Base-by-base conservation (phyloP, 2,329 filamentous ascomycete genomes). In the Zymoseptoria passerinii region DNA sequence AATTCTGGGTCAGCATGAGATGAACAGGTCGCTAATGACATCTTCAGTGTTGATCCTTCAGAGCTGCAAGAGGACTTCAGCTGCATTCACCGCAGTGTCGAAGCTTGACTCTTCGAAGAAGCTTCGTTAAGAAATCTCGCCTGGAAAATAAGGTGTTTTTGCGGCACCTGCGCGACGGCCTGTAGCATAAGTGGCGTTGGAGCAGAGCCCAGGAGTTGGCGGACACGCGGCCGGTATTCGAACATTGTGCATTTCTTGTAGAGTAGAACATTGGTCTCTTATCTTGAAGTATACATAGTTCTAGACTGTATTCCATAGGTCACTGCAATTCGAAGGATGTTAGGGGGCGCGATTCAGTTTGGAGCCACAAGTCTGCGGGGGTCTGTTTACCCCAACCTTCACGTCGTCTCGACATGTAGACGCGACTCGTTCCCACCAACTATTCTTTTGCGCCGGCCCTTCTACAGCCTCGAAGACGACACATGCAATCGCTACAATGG, bases 401-500 rank as follows among this genome's bases (percentile, higher is more conserved):
- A 44, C 35, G 35, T 44, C 35, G 13, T 44, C 35, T 13, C 23
- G n/a, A 44, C 35, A n/a, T 44, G 10, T n/a, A 8, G 28, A 55
- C 53, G 44, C 29, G 44, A 19, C 23, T 48, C 8, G 23, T 55
- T 44, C 35, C 23, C 16, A 16, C 53, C 3, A 6, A 44, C 19
- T 44, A 18, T 48, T 28, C 54, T 49, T 23, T 51, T 44, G 50
- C 56, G 48, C 49, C 50, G 18, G 57, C 49, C 44, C 28, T 16
- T 23, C 40, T 8, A 35, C 18, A 53, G 28, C 50, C 28, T 13
- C 35, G 16, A 44, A 48, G 50, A 13, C 35, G 35, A 7, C 35
- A n/a, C 35, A 44, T 44, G 35, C 35, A n/a, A 48, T 40, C 48
- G 49, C 29, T 28, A 61, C 16, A 8, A 80, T 79, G 77, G 73